Conservation (phyloP, 2,329 filamentous ascomycete genomes). For the Aspergillus oerlinghausenensis region DNA sequence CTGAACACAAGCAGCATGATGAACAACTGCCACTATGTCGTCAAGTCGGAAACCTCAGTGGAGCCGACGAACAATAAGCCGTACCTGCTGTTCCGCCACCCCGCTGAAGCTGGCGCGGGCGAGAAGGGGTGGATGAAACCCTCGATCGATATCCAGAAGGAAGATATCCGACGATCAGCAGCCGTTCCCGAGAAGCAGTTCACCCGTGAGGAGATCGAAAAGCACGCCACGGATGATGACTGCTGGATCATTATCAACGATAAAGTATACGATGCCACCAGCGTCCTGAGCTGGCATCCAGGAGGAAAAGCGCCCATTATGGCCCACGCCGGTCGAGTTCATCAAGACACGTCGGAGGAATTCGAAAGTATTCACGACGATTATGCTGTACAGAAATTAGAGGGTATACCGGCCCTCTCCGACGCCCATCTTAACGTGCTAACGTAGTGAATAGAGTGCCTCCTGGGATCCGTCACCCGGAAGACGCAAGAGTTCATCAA, state of each 20-base stretch:
- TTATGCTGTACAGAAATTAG: constrained; percentile 48
- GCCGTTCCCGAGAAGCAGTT: constrained; percentile 48
- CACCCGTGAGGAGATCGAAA: constrained; percentile 51
- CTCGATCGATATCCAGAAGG: constrained; percentile 43
- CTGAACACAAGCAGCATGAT: constrained; percentile 41
- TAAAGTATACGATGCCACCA: constrained; percentile 50
- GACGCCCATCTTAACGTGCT: constrained; percentile 32
- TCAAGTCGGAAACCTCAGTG: constrained; percentile 39
- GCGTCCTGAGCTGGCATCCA: constrained; percentile 47
- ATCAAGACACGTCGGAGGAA: constrained; percentile 47
- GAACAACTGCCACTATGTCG: constrained; percentile 51
- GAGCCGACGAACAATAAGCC: constrained; percentile 27
- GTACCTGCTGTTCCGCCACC: constrained; percentile 44
- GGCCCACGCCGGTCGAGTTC: constrained; percentile 48
- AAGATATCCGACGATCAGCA: constrained; percentile 41
- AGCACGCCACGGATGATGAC: constrained; percentile 45
- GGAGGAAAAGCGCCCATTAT: constrained; percentile 47
- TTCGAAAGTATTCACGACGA: constrained; percentile 51
- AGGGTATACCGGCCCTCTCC: constrained; percentile 34
- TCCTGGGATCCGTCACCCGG: constrained; percentile 47
- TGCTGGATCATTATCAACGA: constrained; percentile 53
- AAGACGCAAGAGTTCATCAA: constrained; percentile 48
- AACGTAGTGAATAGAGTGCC: constrained; percentile 42
- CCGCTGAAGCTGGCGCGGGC: constrained; percentile 41
- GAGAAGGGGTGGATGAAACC: constrained; percentile 51